Conservation (phyloP, 1,139 yeast species). For the Debaryomycetaceae sp. region DNA sequence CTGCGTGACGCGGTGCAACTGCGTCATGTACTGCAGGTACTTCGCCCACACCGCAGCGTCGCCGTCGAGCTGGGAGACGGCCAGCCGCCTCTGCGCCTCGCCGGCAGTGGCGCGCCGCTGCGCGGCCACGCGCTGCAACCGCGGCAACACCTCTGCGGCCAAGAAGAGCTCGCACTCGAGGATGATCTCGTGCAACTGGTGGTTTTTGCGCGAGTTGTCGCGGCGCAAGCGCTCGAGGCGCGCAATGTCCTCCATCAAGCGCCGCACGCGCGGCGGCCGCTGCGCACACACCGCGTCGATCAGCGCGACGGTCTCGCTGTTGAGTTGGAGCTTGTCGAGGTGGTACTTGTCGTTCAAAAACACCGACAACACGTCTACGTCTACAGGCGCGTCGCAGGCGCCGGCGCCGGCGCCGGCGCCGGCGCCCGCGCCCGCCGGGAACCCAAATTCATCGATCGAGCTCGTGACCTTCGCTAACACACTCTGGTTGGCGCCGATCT, state of each 20-base stretch:
- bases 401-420: background rate
- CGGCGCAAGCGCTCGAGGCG: slow-evolving; percentile 19
- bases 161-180: slow-evolving; percentile 28
- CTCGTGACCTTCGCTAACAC: slow-evolving; percentile 20
- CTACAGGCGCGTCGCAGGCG: background rate
- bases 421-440: slow-evolving; percentile 13
- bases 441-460: slow-evolving; percentile 21
- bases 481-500: slow-evolving; percentile 22
- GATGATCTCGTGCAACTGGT: slow-evolving; percentile 19
- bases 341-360: slow-evolving; percentile 15
- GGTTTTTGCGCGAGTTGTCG: slow-evolving; percentile 18
- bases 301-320: slow-evolving; percentile 2
- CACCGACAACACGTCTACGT: slow-evolving; percentile 13
- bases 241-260: slow-evolving; percentile 22
- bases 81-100: slow-evolving; percentile 11
- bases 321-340: slow-evolving; percentile 10
- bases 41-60: slow-evolving; percentile 13
- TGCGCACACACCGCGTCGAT: slow-evolving; percentile 6
- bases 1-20: slow-evolving; percentile 11
- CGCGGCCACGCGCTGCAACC: no score
- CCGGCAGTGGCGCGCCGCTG: slow-evolving; percentile 5
- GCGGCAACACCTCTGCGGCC: slow-evolving; percentile 24
- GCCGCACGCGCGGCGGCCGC: slow-evolving; percentile 14
- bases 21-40: slow-evolving; percentile 14
- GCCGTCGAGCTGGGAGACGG: slow-evolving; percentile 12